phyloP scores from a whole-genome alignment of 805 yeast genomes.

The Pichia californica region DNA sequence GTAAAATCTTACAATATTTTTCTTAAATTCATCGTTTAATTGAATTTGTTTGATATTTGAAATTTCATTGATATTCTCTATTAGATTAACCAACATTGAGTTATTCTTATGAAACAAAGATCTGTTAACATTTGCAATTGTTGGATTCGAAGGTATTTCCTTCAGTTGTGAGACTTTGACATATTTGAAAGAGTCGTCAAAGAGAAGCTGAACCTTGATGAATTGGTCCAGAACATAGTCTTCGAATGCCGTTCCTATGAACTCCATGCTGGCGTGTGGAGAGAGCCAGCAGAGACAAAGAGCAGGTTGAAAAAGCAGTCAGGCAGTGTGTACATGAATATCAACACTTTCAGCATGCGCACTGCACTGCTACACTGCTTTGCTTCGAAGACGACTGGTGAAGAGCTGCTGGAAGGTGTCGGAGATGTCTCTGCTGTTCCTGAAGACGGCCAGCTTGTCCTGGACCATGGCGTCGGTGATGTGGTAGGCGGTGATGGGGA shows the following conservation, averaged over 20 bases:
- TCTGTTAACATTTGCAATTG: neutral
- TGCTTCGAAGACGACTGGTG: no score
- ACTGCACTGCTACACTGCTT: no score
- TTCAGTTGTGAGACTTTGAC: constrained; percentile 17
- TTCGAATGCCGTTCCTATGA: constrained; percentile 9
- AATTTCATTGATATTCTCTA: constrained; percentile 13
- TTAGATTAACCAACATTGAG: constrained; percentile 19
- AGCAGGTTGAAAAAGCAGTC: neutral
- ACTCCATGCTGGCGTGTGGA: constrained; percentile 7
- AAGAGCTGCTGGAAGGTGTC: no score
- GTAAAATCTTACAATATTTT: constrained; percentile 12
- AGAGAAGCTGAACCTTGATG: constrained; percentile 22
- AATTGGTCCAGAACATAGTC: constrained; percentile 21
- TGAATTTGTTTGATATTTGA: constrained; percentile 14
- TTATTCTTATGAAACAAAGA: constrained; percentile 11
- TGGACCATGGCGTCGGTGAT: no score
- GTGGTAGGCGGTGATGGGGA: no score
- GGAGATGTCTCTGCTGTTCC: no score
- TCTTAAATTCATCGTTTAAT: constrained; percentile 14
- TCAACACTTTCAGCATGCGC: no score
- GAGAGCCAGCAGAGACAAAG: neutral
- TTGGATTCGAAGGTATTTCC: constrained; percentile 17
- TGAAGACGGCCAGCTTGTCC: no score
- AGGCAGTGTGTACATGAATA: no score
- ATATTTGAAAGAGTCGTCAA: constrained; percentile 18